Base-by-base conservation (phyloP, 1,284 basidiomycete genomes). In the Naganishia albida region DNA sequence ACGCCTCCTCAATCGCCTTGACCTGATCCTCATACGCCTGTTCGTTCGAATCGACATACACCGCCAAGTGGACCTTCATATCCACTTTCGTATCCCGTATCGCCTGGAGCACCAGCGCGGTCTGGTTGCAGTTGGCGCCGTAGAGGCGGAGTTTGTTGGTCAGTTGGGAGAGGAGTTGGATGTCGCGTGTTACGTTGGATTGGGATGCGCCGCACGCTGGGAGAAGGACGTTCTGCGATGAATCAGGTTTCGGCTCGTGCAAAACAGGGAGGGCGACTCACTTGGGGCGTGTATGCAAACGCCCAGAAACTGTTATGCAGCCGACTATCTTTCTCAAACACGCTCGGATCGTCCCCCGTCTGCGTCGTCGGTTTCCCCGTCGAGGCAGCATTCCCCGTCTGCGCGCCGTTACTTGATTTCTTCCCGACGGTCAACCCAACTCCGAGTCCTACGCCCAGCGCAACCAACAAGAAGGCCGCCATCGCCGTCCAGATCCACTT, bases 81-180 rank as follows among this genome's bases (percentile, higher is more conserved):
- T 95, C 83, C 62, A 92, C 90, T 77, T 95, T 91, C 55, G 93
- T 95, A 72, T 87, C 85, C 73, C 88, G 82, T 75, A 99, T 90
- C 0, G 90, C 91, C 70, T 90, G 86, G 42, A 93, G 82, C 1
- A 84, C 81, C 25, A 83, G 70, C 15, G 80, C 78, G 2, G 82
- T 81, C 46, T 81, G 80, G 69, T 83, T 82, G 72, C 84, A 85
- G 68, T 84, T 77, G 20, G 77, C 75, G 15, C 77, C 76, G 69
- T 80, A 80, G 40, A 78, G 68, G 25, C 77, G 68, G 15, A 80
- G 52, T 34, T 77, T 71, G 18, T 74, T 75, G 8, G 78, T 80
- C 23, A 80, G 67, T 67, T 80, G 78, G 7, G 77, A 78, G 16
- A 80, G 68, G 25, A 78, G 67, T 70, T 75, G 67, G n/a, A 83